Evolutionary conservation across 108 stramenopile genomes (phyloP).

Genomic region (Stephanodiscus minutulus): DNA sequence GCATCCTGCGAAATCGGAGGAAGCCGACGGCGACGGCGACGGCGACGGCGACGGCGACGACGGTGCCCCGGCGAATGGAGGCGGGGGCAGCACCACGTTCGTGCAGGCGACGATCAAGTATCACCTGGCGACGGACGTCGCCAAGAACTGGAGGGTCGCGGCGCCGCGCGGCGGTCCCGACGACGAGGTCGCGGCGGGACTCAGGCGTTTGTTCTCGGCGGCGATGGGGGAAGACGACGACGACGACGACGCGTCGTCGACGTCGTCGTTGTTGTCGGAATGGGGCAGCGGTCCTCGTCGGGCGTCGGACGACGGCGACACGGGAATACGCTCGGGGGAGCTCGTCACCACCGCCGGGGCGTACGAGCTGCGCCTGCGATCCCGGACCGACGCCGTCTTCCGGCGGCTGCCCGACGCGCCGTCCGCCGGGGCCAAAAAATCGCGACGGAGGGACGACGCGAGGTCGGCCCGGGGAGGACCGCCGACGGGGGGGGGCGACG

Average conservation of each 20-base stretch:
- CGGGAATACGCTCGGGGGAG: conserved; percentile 55
- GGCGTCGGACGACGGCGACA: conserved; percentile 46
- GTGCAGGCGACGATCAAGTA: conserved; percentile 80
- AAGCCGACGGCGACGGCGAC: no score
- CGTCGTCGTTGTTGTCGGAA: conserved; percentile 21
- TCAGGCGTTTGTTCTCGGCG: conserved; percentile 30
- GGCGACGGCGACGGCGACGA: background rate
- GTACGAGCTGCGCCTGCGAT: conserved; percentile 41
- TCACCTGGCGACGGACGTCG: conserved; percentile 81
- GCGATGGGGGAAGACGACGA: conserved; percentile 13
- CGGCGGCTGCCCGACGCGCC: background rate
- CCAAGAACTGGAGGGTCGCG: conserved; percentile 59
- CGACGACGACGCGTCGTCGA: conserved; percentile 8
- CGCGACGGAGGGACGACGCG: no score
- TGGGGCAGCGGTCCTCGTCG: no score
- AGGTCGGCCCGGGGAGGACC: no score
- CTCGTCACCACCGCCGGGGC: conserved; percentile 47
- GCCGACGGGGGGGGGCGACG: no score
- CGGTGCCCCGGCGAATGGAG: no score
- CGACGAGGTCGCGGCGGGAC: conserved; percentile 36
- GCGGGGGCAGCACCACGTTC: conserved; percentile 17
- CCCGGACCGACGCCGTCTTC: conserved; percentile 22
- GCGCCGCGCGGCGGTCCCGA: no score
- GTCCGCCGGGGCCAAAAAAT: no score
- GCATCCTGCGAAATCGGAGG: background rate